Evolutionary conservation across 129 eudicot genomes (phyloP).

Genomic region (Pulicaria dysenterica): DNA sequence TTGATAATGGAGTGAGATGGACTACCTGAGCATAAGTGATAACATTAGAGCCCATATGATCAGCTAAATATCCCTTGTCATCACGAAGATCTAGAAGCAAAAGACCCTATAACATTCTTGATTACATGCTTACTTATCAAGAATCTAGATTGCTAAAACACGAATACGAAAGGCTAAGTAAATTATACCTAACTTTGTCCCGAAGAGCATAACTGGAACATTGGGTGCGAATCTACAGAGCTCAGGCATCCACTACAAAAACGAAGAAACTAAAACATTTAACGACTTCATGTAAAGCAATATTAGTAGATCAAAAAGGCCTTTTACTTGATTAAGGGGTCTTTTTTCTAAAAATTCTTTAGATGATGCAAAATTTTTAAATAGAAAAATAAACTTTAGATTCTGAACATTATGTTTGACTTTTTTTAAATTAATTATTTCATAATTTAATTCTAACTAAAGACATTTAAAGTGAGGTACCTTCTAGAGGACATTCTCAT

Average conservation of each 20-base stretch:
- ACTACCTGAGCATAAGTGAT: conserved; percentile 79
- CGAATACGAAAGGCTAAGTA: not conserved
- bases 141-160: conserved; percentile 24
- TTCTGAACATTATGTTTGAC: conserved; percentile 4
- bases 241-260: conserved; percentile 95
- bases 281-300: not conserved
- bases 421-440: not conserved
- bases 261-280: conserved; percentile 4
- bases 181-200: conserved; percentile 81
- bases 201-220: conserved; percentile 94
- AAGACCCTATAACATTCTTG: conserved; percentile 21
- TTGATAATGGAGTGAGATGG: conserved; percentile 18
- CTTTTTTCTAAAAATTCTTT: conserved; percentile 17
- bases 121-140: conserved; percentile 20
- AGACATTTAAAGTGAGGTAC: conserved; percentile 31
- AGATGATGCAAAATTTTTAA: conserved; percentile 10
- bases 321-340: conserved; percentile 3
- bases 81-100: conserved; percentile 86
- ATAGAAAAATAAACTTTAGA: conserved; percentile 9
- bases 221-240: conserved; percentile 95
- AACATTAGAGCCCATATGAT: conserved; percentile 68
- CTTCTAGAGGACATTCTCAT: conserved; percentile 99
- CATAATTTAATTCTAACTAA: not conserved
- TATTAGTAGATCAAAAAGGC: conserved; percentile 3
- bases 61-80: conserved; percentile 72